Conservation (phyloP, 2,329 filamentous ascomycete genomes). For the Fusarium secorum region DNA sequence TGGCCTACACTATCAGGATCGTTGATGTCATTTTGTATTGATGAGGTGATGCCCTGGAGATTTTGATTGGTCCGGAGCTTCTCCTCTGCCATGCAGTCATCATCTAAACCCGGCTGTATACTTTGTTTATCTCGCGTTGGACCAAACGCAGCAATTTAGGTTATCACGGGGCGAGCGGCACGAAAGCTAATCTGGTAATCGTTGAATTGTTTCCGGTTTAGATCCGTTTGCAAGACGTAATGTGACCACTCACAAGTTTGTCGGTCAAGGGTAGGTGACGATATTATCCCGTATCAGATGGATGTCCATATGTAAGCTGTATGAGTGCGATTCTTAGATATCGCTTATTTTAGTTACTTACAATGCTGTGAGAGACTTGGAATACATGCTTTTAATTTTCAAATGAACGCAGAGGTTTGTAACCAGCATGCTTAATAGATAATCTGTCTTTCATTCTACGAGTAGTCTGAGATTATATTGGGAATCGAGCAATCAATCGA, state of each 20-base stretch:
- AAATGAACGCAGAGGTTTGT: rapidly evolving
- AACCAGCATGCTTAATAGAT: rapidly evolving
- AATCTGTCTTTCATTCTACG: rapidly evolving
- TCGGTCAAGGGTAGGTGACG: not conserved
- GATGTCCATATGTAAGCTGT: rapidly evolving
- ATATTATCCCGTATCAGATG: not conserved
- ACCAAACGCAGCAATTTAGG: not conserved
- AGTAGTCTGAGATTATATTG: rapidly evolving
- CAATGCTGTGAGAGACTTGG: rapidly evolving
- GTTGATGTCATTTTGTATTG: slow-evolving; percentile 22
- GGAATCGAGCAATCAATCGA: rapidly evolving
- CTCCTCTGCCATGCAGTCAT: not conserved
- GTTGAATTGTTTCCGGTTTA: not conserved
- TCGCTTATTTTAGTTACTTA: rapidly evolving
- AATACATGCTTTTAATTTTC: rapidly evolving
- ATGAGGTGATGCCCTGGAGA: not conserved
- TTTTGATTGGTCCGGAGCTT: not conserved
- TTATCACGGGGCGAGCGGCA: not conserved
- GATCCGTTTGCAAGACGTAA: not conserved
- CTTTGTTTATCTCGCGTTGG: not conserved
- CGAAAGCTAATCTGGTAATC: not conserved
- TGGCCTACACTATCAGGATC: not conserved
- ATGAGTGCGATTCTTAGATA: rapidly evolving
- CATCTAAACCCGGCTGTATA: not conserved
- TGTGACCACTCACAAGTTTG: not conserved